These are phyloP conservation scores for Bromus sterilis DNA, from an alignment of 176 grass and related monocot species.

Conservation along the genomic window DNA sequence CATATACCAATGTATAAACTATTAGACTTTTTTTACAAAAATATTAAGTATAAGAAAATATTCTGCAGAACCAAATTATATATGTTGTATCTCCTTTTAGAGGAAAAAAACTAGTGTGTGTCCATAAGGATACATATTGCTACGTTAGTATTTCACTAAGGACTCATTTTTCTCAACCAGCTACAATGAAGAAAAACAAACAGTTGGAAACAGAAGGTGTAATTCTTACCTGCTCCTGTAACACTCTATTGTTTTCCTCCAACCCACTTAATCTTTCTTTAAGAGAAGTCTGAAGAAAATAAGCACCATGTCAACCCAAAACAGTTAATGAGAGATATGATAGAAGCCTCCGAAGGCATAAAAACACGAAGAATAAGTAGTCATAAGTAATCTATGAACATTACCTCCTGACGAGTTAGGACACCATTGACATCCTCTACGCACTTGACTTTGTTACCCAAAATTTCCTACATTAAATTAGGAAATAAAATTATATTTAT, in stretches of 20 bases:
- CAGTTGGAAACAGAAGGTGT: slow-evolving; percentile 6
- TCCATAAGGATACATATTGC: not conserved
- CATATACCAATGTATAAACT: not conserved
- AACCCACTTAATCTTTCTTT: slow-evolving; percentile 60
- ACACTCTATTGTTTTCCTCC: slow-evolving; percentile 49
- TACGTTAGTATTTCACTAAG: not conserved
- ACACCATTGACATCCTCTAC: slow-evolving; percentile 44
- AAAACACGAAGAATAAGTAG: slow-evolving; percentile 6
- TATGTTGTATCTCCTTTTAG: not conserved
- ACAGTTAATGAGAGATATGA: not conserved
- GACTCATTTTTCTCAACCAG: not conserved
- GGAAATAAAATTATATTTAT: not conserved
- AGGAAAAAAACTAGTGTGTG: not conserved
- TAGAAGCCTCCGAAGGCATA: not conserved
- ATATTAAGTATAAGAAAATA: not conserved
- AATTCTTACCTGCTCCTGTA: slow-evolving; percentile 55
- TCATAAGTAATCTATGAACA: not conserved
- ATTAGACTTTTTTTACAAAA: not conserved
- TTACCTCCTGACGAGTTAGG: slow-evolving; percentile 56
- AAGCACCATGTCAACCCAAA: slow-evolving; percentile 19
- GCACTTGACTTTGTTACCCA: slow-evolving; percentile 51
- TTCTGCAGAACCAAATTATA: not conserved
- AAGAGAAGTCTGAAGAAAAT: slow-evolving; percentile 41
- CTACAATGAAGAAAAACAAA: slow-evolving; percentile 18
- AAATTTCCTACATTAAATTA: slow-evolving; percentile 43